phyloP scores from a whole-genome alignment of 208 protist species.

The Trypanosomatidae sp. region DNA sequence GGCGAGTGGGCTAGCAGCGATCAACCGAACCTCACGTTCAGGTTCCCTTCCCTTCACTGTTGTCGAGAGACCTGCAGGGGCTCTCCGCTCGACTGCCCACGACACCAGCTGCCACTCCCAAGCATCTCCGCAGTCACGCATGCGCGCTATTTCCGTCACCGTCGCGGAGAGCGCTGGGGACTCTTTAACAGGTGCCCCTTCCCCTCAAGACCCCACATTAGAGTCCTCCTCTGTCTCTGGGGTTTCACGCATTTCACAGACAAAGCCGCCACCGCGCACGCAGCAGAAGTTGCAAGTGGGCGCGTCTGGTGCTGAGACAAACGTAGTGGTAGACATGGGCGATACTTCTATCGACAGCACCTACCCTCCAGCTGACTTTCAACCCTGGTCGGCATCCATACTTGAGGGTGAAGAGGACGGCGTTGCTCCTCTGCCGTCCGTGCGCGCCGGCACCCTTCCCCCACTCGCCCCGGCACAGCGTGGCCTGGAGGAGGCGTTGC shows the following conservation, averaged over 20 bases:
- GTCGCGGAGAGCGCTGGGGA: not conserved
- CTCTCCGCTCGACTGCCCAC: not conserved
- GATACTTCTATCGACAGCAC: constrained; percentile 30
- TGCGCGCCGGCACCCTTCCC: constrained; percentile 25
- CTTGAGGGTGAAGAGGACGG: constrained; percentile 5
- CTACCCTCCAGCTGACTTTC: constrained; percentile 23
- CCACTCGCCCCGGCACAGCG: constrained; percentile 26
- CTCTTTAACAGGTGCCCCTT: not conserved
- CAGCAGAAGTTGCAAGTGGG: not conserved
- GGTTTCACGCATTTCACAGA: not conserved
- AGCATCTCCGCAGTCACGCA: not conserved
- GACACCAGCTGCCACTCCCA: not conserved
- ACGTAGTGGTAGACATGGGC: constrained; percentile 30
- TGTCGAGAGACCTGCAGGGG: constrained; percentile 17
- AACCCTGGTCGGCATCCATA: constrained; percentile 16
- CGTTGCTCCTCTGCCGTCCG: constrained; percentile 8
- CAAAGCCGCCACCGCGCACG: not conserved
- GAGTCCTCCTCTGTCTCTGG: constrained; percentile 8
- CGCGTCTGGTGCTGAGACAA: not conserved
- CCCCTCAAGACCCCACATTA: not conserved
- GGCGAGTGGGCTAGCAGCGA: constrained; percentile 13
- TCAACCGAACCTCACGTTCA: not conserved
- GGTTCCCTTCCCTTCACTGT: constrained; percentile 22
- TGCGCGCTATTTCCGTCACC: not conserved
- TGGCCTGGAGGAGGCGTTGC: not conserved